Percentiles rank a stretch among this genome's conserved stretches.
These are phyloP conservation scores for Globisporangium perplexum DNA, from an alignment of 352 stramenopile genomes.

Conservation along the genomic window DNA sequence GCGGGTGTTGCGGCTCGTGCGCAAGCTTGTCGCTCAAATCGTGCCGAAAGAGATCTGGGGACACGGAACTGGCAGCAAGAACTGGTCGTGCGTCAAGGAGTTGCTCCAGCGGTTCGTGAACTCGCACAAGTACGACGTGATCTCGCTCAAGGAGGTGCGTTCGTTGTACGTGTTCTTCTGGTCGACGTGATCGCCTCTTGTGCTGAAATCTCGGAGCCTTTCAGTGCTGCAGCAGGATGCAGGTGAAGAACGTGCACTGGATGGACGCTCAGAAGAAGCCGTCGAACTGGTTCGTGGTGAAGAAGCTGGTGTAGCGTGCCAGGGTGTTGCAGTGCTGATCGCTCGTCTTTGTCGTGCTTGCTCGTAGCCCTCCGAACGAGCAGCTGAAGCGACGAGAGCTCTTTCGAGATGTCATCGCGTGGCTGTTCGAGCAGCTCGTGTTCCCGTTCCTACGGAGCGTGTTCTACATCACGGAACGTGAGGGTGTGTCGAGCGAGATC, in stretches of 20 bases:
- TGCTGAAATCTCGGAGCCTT: not conserved
- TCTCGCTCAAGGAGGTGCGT: constrained; percentile 49
- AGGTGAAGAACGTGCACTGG: constrained; percentile 36
- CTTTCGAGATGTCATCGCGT: constrained; percentile 34
- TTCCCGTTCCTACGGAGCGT: constrained; percentile 54
- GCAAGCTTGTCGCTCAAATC: constrained; percentile 41
- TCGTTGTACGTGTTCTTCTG: not conserved
- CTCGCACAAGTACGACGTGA: constrained; percentile 49
- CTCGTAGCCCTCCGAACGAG: constrained; percentile 50
- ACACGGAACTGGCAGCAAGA: constrained; percentile 18
- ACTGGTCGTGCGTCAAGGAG: constrained; percentile 50
- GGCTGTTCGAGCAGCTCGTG: constrained; percentile 34
- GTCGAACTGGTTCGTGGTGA: constrained; percentile 24
- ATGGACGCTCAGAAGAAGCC: constrained; percentile 20
- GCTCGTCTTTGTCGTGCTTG: not conserved
- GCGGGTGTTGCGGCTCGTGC: constrained; percentile 38
- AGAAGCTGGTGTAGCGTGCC: not conserved
- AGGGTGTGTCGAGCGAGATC: constrained; percentile 65
- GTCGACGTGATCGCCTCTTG: not conserved
- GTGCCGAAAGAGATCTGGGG: constrained; percentile 64
- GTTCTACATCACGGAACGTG: constrained; percentile 73
- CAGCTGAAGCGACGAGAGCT: constrained; percentile 33
- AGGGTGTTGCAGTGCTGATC: not conserved
- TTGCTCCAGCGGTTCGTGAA: constrained; percentile 40
- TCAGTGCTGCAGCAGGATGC: constrained; percentile 28